A percentile compares a stretch with the other conserved stretches of the same genome.
These are phyloP conservation scores for Boletus rufocinnamomeus DNA, from an alignment of 768 basidiomycete species.

Conservation along the genomic window DNA sequence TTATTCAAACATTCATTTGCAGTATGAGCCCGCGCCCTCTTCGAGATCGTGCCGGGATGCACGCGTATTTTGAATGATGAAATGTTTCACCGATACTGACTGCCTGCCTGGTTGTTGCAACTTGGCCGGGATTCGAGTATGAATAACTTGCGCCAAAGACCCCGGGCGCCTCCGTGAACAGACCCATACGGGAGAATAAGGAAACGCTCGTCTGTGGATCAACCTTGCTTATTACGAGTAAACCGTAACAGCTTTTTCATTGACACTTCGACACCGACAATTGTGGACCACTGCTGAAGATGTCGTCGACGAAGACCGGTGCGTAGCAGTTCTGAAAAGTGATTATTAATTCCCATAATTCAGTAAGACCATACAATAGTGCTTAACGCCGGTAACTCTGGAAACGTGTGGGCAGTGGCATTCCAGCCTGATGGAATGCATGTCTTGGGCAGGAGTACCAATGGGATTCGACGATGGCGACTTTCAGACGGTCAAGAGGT, in stretches of 20 bases:
- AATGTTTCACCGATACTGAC: no score
- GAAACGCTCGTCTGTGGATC: no score
- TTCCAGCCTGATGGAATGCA: slow-evolving; percentile 7
- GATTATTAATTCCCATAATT: not conserved
- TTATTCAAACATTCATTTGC: no score
- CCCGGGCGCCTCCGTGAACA: not conserved
- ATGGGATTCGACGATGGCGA: not conserved
- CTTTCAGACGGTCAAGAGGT: not conserved
- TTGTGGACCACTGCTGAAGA: not conserved
- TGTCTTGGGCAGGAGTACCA: not conserved
- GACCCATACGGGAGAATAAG: not conserved
- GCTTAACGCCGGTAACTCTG: not conserved
- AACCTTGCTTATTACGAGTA: no score
- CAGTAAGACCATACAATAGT: not conserved
- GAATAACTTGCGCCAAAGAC: not conserved
- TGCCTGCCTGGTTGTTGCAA: no score
- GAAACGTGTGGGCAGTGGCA: not conserved
- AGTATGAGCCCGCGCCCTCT: no score
- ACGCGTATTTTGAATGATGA: no score
- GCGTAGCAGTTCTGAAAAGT: not conserved
- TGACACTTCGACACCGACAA: not conserved
- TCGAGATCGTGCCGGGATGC: no score
- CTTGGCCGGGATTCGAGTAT: not conserved
- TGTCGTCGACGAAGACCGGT: not conserved
- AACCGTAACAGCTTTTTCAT: not conserved